Base-by-base conservation (phyloP, 495 filamentous ascomycete genomes). In the Amphirosellinia nigrospora region DNA sequence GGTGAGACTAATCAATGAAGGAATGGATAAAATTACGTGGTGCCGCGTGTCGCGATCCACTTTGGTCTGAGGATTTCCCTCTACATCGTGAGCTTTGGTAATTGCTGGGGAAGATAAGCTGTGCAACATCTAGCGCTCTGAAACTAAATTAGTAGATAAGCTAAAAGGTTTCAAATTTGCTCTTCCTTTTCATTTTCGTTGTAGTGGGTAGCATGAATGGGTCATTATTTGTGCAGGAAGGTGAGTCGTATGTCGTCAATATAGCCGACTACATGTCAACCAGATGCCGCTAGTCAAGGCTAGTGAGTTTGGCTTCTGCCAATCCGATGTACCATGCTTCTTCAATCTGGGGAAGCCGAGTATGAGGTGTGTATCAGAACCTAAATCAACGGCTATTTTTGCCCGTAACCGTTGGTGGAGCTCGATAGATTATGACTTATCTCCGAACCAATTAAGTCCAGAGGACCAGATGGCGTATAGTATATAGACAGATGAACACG, bases 21-120 rank as follows among this genome's bases (percentile, higher is more conserved):
- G 52, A 55, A 55, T 55, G 23, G 26, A 15, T 55, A 32, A 19
- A 38, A 10, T 59, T 59, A 59, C 32, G 55, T 4, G 55, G 55
- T 59, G 55, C 55, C 32, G 55, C 30, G 55, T 59, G 55, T 38
- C 55, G 55, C 26, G 55, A 36, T 59, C 55, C 19, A 59, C 55
- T 59, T 59, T 30, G 15, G 19, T 28, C 15, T 55, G 13, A 4
- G 11, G 26, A 55, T 55, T 32, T 46, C 21, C 19, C 16, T 46
- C 19, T 8, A 19, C 5, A 21, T 55, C 52, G 16, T 16, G 13
- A 32, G 52, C 26, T 7, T 55, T 9, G 26, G 19, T 46, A 6
- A 3, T 15, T 26, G 30, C 26, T 32, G 19, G 11, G 52, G 28
- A 50, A 1, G 21, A 7, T 21, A 32, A 15, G 52, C 26, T 19